Percentiles rank a stretch among this genome's conserved stretches.
phyloP scores from a whole-genome alignment of 2,329 filamentous ascomycete species.

The Fonsecaea pugnacius region DNA sequence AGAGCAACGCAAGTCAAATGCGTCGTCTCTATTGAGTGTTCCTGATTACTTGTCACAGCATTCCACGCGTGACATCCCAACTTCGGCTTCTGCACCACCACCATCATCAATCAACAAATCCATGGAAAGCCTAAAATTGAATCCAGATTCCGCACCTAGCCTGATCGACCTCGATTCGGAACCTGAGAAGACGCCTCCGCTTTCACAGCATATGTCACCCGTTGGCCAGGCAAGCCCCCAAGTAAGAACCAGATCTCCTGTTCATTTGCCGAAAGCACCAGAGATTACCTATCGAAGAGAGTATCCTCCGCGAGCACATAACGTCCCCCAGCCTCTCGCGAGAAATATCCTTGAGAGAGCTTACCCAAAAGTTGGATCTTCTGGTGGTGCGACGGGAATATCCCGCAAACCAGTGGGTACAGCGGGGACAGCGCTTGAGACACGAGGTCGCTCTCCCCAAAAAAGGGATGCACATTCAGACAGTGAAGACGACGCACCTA shows the following conservation, averaged over 20 bases:
- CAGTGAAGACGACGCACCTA: slow-evolving; percentile 43
- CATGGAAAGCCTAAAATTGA: slow-evolving; percentile 31
- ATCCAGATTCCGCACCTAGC: slow-evolving; percentile 24
- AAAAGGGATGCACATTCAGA: slow-evolving; percentile 39
- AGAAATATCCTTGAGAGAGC: slow-evolving; percentile 33
- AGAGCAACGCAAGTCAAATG: slow-evolving; percentile 30
- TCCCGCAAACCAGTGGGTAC: slow-evolving; percentile 44
- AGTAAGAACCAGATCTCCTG: slow-evolving; percentile 29
- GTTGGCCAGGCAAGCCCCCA: slow-evolving; percentile 15
- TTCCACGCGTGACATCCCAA: slow-evolving; percentile 23
- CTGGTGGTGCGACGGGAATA: slow-evolving; percentile 26
- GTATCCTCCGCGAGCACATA: slow-evolving; percentile 49
- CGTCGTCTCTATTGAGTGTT: slow-evolving; percentile 17
- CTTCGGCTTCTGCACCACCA: slow-evolving; percentile 9
- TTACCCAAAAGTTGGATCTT: slow-evolving; percentile 26
- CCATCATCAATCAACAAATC: slow-evolving; percentile 26
- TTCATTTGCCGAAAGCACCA: slow-evolving; percentile 30
- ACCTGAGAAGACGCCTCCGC: slow-evolving; percentile 29
- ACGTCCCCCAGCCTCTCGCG: slow-evolving; percentile 30
- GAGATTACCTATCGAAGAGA: slow-evolving; percentile 55
- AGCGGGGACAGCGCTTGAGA: slow-evolving; percentile 23
- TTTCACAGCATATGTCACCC: slow-evolving; percentile 23
- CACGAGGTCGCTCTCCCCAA: slow-evolving; percentile 27
- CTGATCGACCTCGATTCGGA: slow-evolving; percentile 33
- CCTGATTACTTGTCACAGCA: slow-evolving; percentile 21